These are phyloP conservation scores for Quercus glauca DNA, from an alignment of 306 rosid genomes.

Conservation along the genomic window DNA sequence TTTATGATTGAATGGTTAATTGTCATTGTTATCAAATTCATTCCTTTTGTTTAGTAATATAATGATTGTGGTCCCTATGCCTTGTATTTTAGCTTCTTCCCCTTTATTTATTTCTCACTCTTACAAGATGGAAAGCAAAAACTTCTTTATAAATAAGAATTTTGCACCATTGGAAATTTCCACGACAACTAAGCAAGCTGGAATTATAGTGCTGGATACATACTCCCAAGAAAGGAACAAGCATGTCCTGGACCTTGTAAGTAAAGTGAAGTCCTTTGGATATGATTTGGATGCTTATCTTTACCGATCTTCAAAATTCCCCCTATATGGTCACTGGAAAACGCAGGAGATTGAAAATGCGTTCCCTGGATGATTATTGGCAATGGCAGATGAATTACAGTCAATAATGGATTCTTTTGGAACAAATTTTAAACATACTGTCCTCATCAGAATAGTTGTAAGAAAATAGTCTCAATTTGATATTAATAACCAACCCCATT, in stretches of 20 bases:
- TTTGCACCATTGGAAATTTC: too few species aligned
- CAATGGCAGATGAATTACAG: neutral
- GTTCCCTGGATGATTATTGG: too few species aligned
- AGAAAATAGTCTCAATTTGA: neutral
- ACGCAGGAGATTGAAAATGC: neutral
- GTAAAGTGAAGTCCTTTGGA: slow-evolving; percentile 33
- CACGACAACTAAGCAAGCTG: too few species aligned
- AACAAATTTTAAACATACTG: neutral
- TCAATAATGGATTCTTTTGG: neutral
- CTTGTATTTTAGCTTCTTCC: too few species aligned
- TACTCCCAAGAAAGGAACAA: slow-evolving; percentile 24
- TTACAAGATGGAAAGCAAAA: too few species aligned
- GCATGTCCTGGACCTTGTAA: slow-evolving; percentile 29
- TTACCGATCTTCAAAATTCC: slow-evolving; percentile 23
- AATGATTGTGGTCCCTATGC: too few species aligned
- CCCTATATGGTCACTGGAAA: slow-evolving; percentile 17
- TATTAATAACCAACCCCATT: neutral
- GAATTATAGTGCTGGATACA: too few species aligned
- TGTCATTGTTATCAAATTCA: too few species aligned
- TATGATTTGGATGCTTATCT: slow-evolving; percentile 26
- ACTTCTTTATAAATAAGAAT: too few species aligned
- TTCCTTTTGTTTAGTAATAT: too few species aligned
- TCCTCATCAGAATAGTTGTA: neutral
- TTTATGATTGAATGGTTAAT: too few species aligned
- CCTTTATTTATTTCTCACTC: too few species aligned